These are phyloP conservation scores for Fraxinus sp. DNA, from an alignment of 305 asterid species.

Conservation along the genomic window DNA sequence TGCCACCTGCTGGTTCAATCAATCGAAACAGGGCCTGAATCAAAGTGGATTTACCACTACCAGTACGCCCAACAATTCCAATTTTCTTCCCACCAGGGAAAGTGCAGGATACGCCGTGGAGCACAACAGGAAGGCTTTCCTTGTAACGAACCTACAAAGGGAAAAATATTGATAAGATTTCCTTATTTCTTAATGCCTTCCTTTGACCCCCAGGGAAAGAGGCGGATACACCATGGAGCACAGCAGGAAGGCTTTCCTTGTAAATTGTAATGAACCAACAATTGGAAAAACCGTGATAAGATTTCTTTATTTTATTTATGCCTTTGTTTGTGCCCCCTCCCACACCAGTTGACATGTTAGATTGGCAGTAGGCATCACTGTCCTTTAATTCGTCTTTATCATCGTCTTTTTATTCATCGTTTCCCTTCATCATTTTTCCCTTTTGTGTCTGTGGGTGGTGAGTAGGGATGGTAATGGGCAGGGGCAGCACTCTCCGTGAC, in stretches of 20 bases:
- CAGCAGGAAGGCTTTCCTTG: conserved; percentile 82
- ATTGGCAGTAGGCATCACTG: not conserved
- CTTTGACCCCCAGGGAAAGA: conserved; percentile 43
- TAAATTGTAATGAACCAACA: conserved; percentile 71
- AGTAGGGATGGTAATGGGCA: not conserved
- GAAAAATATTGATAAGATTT: conserved; percentile 9
- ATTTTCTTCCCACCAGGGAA: conserved; percentile 97
- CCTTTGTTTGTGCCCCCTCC: not conserved
- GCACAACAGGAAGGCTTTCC: conserved; percentile 96
- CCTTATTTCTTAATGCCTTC: not conserved
- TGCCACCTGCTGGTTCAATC: conserved; percentile 89
- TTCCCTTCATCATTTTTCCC: not conserved
- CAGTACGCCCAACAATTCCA: conserved; percentile 99
- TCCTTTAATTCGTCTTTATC: not conserved
- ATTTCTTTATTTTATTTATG: not conserved
- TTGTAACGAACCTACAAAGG: conserved; percentile 71
- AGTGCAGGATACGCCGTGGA: conserved; percentile 80
- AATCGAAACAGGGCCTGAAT: conserved; percentile 92
- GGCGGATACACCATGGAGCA: conserved; percentile 88
- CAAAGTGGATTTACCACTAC: conserved; percentile 97
- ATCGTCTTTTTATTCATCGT: not conserved
- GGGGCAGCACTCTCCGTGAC: not conserved
- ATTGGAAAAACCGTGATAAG: conserved; percentile 7
- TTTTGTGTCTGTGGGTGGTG: not conserved
- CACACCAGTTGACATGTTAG: not conserved